Conservation (phyloP, 106 monocot species). For the Cymbidium sinense region DNA sequence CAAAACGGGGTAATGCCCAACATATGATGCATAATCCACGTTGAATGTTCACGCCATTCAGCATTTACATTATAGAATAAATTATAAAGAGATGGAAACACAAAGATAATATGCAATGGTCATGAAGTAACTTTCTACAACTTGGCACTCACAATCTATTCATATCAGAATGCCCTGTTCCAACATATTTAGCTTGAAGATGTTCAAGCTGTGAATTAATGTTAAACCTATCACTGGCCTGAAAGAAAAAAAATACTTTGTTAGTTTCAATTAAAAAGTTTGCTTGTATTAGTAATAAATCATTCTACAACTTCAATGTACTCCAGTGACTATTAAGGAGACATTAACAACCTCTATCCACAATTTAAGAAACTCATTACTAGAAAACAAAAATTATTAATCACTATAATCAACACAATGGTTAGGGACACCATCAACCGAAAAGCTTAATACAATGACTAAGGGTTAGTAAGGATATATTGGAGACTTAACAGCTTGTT, state of each 20-base stretch:
- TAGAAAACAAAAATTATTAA: background rate
- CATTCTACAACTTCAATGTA: background rate
- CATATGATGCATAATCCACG: slow-evolving; percentile 62
- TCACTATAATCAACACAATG: no score
- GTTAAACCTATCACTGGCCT: slow-evolving; percentile 84
- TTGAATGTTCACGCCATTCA: background rate
- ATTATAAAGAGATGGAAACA: background rate
- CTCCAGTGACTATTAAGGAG: background rate
- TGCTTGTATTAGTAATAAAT: background rate
- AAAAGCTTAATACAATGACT: background rate
- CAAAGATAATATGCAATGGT: background rate
- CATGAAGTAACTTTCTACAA: background rate
- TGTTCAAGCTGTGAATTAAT: slow-evolving; percentile 94
- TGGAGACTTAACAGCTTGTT: no score
- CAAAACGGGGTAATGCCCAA: slow-evolving; percentile 69
- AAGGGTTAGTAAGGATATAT: no score
- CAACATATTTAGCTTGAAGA: slow-evolving; percentile 93
- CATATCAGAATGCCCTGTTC: slow-evolving; percentile 74
- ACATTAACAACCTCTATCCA: background rate
- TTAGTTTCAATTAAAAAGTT: background rate
- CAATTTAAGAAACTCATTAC: background rate
- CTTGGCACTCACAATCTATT: slow-evolving; percentile 54
- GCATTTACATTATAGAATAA: slow-evolving; percentile 9
- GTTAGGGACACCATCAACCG: no score
- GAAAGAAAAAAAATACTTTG: background rate